These are phyloP conservation scores for Ophiostoma piceae DNA, from an alignment of 2,329 filamentous ascomycete genomes.

Conservation along the genomic window DNA sequence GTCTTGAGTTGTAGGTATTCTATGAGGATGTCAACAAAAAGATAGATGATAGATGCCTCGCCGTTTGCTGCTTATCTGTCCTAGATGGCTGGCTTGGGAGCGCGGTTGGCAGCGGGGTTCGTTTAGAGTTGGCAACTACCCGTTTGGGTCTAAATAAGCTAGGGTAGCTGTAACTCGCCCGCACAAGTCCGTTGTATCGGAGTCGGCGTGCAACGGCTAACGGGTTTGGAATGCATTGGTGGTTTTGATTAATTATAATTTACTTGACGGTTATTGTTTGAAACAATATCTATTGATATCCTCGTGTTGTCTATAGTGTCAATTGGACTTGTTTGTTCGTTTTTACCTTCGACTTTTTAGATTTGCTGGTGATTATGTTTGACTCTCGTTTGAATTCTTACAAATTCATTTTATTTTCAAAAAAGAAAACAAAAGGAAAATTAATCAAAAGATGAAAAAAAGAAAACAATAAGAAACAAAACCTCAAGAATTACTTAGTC, in stretches of 20 bases:
- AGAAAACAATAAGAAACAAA: background rate
- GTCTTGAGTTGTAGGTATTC: background rate
- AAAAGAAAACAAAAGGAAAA: background rate
- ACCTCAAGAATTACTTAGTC: background rate
- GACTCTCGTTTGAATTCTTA: background rate
- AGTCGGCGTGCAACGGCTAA: background rate
- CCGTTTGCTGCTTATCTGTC: slow-evolving; percentile 14
- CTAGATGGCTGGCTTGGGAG: background rate
- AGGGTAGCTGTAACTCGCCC: slow-evolving; percentile 11
- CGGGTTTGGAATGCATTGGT: background rate
- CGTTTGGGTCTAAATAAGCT: slow-evolving; percentile 9
- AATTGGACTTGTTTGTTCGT: background rate
- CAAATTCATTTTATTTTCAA: too few species aligned
- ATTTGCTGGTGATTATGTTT: background rate
- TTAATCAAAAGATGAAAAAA: background rate
- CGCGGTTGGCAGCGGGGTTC: slow-evolving; percentile 9
- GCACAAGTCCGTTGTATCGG: slow-evolving; percentile 12
- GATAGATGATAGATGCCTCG: background rate
- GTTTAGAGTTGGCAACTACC: slow-evolving; percentile 9
- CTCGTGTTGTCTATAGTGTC: background rate
- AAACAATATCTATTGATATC: background rate
- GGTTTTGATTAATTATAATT: background rate
- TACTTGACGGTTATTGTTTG: background rate
- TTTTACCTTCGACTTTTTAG: background rate
- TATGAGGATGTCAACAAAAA: background rate